phyloP scores from a whole-genome alignment of 2,329 filamentous ascomycete species.

The Nemania bipapillata region DNA sequence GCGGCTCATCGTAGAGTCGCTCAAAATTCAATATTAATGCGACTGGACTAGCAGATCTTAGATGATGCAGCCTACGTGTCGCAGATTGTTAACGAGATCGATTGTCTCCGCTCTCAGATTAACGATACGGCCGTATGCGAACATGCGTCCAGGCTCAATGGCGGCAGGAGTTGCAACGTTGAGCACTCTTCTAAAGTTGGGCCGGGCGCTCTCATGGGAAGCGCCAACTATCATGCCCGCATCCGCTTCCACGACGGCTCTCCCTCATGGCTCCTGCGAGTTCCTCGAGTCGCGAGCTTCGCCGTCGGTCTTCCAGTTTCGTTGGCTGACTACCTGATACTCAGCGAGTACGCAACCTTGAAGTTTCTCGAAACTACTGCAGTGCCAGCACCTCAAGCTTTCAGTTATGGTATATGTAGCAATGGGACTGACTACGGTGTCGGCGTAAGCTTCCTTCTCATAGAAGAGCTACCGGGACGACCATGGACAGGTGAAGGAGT shows the following conservation, averaged over 20 bases:
- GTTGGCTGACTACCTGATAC: neutral
- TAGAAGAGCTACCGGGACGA: constrained; percentile 46
- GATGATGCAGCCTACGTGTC: neutral
- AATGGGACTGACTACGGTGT: constrained; percentile 31
- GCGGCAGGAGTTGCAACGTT: neutral
- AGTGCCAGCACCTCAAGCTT: neutral
- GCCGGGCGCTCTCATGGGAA: neutral
- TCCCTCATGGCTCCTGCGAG: neutral
- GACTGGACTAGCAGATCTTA: neutral
- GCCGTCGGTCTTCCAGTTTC: neutral
- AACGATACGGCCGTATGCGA: neutral
- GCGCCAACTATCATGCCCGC: neutral
- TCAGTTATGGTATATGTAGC: neutral
- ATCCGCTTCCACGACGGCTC: neutral
- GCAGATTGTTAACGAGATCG: neutral
- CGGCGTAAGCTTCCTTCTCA: constrained; percentile 47
- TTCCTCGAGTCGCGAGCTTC: neutral
- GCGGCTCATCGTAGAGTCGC: neutral
- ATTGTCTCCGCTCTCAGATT: neutral
- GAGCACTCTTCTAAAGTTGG: neutral
- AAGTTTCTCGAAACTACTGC: neutral
- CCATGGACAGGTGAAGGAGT: constrained; percentile 31
- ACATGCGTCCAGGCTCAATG: neutral
- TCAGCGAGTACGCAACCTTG: neutral
- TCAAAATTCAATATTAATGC: neutral